Evolutionary conservation across 2,329 filamentous ascomycete genomes (phyloP).

Genomic region (Microascus cirrosus): DNA sequence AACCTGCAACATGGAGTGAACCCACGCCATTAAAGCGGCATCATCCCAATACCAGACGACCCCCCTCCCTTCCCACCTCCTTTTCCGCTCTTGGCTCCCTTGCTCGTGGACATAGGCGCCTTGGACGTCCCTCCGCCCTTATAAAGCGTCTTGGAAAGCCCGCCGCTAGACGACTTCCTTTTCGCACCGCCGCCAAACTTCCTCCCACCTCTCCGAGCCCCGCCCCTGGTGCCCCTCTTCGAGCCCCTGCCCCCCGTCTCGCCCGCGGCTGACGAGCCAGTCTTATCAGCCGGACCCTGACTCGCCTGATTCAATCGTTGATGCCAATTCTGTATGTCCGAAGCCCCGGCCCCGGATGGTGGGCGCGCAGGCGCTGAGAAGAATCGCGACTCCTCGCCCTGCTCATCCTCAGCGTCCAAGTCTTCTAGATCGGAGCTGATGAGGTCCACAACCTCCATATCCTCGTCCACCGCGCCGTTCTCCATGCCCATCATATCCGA

Average conservation of each 20-base stretch:
- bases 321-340: conserved; percentile 13
- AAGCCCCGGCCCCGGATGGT: conserved; percentile 21
- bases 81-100: conserved; percentile 7
- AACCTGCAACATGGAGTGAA: background rate
- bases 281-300: conserved; percentile 4
- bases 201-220: conserved; percentile 15
- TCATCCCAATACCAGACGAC: conserved; percentile 21
- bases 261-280: conserved; percentile 17
- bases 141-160: background rate
- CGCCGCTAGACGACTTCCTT: background rate
- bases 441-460: conserved; percentile 40
- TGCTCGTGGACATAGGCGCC: conserved; percentile 7
- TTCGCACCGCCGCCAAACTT: conserved; percentile 5
- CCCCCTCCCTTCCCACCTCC: conserved; percentile 3
- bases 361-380: conserved; percentile 25
- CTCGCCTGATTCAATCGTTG: conserved; percentile 13
- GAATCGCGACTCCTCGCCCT: conserved; percentile 33
- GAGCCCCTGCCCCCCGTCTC: conserved; percentile 12
- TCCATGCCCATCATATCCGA: conserved; percentile 33
- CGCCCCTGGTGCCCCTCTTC: conserved; percentile 9
- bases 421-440: conserved; percentile 31
- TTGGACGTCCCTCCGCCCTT: conserved; percentile 15
- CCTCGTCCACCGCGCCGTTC: conserved; percentile 8
- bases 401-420: conserved; percentile 16
- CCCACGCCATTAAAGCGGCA: conserved; percentile 18